Evolutionary conservation across 306 rosid genomes (phyloP).

Genomic region (Macrotyloma uniflorum): DNA sequence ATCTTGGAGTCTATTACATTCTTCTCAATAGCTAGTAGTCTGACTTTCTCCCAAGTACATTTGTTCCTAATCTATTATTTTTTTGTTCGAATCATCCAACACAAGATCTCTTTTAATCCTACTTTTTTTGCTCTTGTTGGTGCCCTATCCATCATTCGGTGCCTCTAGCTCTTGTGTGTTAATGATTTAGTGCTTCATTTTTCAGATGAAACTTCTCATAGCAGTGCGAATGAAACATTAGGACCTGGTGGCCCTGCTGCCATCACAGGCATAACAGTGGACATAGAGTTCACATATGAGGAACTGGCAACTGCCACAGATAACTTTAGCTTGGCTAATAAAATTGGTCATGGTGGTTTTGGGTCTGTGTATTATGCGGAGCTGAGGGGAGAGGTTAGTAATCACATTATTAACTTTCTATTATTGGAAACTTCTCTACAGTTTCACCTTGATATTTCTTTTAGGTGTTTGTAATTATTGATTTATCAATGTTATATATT

Average conservation of each 20-base stretch:
- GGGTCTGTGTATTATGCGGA: constrained; percentile 96
- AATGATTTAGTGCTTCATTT: constrained; percentile 22
- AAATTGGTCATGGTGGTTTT: constrained; percentile 97
- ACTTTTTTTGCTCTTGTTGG: constrained; percentile 22
- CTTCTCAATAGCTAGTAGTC: constrained; percentile 8
- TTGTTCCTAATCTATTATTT: constrained; percentile 9
- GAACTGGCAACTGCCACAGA: constrained; percentile 83
- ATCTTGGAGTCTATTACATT: background rate
- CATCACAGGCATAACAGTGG: constrained; percentile 67
- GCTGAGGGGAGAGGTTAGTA: constrained; percentile 96
- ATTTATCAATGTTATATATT: constrained; percentile 12
- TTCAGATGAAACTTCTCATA: constrained; percentile 47
- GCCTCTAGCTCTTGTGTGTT: constrained; percentile 9
- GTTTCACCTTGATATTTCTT: background rate
- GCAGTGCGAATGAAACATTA: constrained; percentile 41
- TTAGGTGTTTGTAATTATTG: background rate
- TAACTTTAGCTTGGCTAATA: constrained; percentile 75
- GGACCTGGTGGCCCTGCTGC: constrained; percentile 48
- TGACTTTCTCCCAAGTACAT: background rate
- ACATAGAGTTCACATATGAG: constrained; percentile 84
- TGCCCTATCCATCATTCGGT: constrained; percentile 9
- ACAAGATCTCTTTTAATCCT: constrained; percentile 3
- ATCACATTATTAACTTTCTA: constrained; percentile 17
- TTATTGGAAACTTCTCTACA: constrained; percentile 1
- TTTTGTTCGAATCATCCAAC: background rate